These are phyloP conservation scores for Lachnellula occidentalis DNA, from an alignment of 2,329 filamentous ascomycete genomes.

Conservation along the genomic window DNA sequence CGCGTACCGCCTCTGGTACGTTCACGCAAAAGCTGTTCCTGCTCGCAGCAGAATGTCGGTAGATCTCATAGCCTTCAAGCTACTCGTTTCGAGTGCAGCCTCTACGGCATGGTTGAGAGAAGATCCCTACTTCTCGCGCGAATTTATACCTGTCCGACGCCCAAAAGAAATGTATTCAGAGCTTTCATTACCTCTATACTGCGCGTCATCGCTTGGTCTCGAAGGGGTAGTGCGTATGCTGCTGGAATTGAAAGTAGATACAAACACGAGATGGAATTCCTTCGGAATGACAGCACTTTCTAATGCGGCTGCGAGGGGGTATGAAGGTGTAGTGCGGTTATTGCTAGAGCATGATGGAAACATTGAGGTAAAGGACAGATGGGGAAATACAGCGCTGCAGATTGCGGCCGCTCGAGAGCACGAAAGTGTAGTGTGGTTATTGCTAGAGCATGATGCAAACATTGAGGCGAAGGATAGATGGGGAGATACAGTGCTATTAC, in stretches of 20 bases:
- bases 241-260: background rate
- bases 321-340: too few relatives aligned
- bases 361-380: too few relatives aligned
- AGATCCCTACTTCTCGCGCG: background rate
- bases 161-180: too few relatives aligned
- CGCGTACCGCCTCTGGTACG: background rate
- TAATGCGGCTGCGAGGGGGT: too few relatives aligned
- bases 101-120: background rate
- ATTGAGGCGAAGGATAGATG: constrained; percentile 3
- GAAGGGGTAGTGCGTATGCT: background rate
- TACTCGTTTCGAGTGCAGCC: background rate
- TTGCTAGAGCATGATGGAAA: too few relatives aligned
- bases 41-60: background rate
- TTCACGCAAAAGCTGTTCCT: background rate
- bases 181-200: too few relatives aligned
- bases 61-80: background rate
- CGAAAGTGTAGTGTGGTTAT: constrained; percentile 6
- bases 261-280: background rate
- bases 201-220: background rate
- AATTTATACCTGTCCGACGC: background rate
- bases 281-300: background rate
- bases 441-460: constrained; percentile 11
- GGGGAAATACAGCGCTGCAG: background rate
- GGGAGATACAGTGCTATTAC: constrained; percentile 8
- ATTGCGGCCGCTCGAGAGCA: constrained; percentile 7